phyloP scores from a whole-genome alignment of 1,284 basidiomycete genomes.

The Taiwanofungus camphoratus region DNA sequence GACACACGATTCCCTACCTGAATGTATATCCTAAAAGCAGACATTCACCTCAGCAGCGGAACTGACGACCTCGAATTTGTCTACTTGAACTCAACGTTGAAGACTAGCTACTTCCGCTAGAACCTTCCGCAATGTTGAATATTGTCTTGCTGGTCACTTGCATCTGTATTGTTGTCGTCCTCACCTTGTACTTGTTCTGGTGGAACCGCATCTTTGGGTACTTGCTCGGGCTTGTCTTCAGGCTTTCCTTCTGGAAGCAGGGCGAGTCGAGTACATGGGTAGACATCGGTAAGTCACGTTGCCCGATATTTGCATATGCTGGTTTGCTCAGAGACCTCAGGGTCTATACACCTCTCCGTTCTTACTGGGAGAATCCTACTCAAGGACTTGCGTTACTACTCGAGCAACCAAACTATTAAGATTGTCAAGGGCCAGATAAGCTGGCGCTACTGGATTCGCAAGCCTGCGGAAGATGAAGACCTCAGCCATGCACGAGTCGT shows the following conservation, averaged over 20 bases:
- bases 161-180: conserved; percentile 63
- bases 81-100: not conserved
- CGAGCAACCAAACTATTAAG: conserved; percentile 82
- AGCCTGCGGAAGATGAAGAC: conserved; percentile 60
- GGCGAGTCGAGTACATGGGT: conserved; percentile 69
- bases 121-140: conserved; percentile 42
- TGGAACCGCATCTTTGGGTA: conserved; percentile 81
- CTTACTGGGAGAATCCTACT: conserved; percentile 81
- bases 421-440: conserved; percentile 80
- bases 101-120: not conserved
- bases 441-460: conserved; percentile 90
- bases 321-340: conserved; percentile 21
- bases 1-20: too few species aligned
- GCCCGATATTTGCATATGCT: not conserved
- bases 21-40: too few species aligned
- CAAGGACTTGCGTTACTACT: conserved; percentile 83
- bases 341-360: conserved; percentile 91
- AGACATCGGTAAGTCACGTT: conserved; percentile 53
- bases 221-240: conserved; percentile 53
- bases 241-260: conserved; percentile 67
- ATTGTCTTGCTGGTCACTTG: conserved; percentile 64
- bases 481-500: conserved; percentile 47
- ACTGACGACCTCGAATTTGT: too few species aligned
- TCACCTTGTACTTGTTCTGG: conserved; percentile 83
- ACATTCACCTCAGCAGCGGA: too few species aligned